Percentiles rank a stretch among this genome's conserved stretches.
These are phyloP conservation scores for Fraxinus angustifolia DNA, from an alignment of 305 asterid genomes.

Conservation along the genomic window DNA sequence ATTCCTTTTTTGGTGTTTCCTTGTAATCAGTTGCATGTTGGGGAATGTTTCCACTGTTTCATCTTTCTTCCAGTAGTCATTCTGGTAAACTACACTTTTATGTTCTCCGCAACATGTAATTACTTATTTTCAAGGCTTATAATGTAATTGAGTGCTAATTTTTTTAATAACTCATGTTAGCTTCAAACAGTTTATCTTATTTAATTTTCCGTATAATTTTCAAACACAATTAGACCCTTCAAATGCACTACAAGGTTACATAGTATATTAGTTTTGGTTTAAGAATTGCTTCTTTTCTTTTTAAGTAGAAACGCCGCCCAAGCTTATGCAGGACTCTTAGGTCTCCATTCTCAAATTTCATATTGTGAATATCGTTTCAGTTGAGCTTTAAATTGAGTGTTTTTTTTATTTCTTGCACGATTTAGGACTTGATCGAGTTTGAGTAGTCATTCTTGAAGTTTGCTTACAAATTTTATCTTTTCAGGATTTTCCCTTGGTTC, in stretches of 20 bases:
- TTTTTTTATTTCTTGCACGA: constrained; percentile 4
- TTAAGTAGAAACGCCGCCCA: background rate
- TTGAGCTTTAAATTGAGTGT: constrained; percentile 33
- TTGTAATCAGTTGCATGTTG: constrained; percentile 49
- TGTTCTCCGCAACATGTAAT: too few species aligned
- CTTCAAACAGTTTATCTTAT: background rate
- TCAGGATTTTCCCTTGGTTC: background rate
- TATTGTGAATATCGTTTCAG: constrained; percentile 14
- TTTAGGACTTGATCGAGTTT: constrained; percentile 40
- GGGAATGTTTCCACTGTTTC: constrained; percentile 71
- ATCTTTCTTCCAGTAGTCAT: constrained; percentile 70
- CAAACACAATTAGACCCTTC: background rate
- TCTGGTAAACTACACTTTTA: background rate
- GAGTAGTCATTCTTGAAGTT: background rate
- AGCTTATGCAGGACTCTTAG: background rate
- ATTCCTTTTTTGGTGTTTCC: constrained; percentile 52
- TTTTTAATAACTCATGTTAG: background rate
- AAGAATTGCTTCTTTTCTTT: background rate
- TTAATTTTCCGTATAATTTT: background rate
- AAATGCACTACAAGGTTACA: background rate
- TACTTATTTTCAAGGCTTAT: too few species aligned
- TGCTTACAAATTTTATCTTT: background rate
- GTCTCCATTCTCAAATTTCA: background rate
- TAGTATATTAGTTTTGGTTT: too few species aligned
- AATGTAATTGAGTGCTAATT: too few species aligned